Evolutionary conservation across 2,329 filamentous ascomycete species (phyloP), one percentile per base, ranked within the genome.

Genomic region (Harringtonia aguacate): DNA sequence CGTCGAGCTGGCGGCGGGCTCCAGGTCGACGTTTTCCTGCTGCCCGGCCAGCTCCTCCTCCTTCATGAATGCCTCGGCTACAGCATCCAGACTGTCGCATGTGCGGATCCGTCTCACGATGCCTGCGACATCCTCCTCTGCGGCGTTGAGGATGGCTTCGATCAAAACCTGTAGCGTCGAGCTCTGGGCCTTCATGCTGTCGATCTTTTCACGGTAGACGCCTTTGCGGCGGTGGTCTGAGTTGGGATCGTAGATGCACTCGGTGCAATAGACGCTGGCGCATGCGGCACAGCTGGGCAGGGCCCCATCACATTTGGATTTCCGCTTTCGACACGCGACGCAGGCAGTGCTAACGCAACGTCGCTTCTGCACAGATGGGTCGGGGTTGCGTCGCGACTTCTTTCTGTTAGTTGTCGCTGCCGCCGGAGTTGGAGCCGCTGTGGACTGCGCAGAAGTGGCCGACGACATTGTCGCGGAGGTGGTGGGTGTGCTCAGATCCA

Each of bases 201-300:
- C 89, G 21, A 84, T 79, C 61, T 95, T 92, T 63, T 95, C 88
- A 57, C 90, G 89, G 62, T 97, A 97, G 39, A 97, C 92, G 48
- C 92, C 92, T 61, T 97, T 97, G 41, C 92, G 82, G 40, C 92
- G 84, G 61, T 95, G 89, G 61, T 98, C 92, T 46, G 89, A 95
- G 58, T 89, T 94, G 4, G 89, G 90, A 58, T 97, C 90, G 69
- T 97, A 97, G 52, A 95, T 73, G 61, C 92, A 95, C 65, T 85
- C 79, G 48, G 86, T 92, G 48, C 79, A 77, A 59, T 98, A 97
- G 44, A 97, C 90, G 53, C 88, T 94, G 49, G 86, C 80, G 64
- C 92, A 98, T n/a, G 92, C 90, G 8, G 90, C 90, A 60, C 92
- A 97, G 55, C 86, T 89, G 7, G 90, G 90, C 6, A 85, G 72